phyloP scores from a whole-genome alignment of 129 eudicot genomes.

The Chrysanthemum makinoi region DNA sequence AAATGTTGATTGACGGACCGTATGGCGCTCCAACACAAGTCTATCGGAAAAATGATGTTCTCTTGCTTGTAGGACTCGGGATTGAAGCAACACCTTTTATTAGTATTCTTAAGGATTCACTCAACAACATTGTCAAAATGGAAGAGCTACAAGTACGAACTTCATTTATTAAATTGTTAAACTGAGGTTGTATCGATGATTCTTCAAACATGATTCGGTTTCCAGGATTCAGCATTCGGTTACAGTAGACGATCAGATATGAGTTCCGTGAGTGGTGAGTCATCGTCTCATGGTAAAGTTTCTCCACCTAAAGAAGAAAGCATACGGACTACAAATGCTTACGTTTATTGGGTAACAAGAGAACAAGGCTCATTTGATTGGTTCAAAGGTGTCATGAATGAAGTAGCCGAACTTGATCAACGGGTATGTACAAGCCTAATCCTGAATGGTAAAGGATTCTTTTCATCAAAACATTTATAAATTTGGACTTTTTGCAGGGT shows the following conservation, averaged over 20 bases:
- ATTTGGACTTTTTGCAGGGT: slow-evolving; percentile 46
- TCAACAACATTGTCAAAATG: slow-evolving; percentile 85
- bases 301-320: slow-evolving; percentile 55
- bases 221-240: slow-evolving; percentile 71
- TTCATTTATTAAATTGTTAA: background rate
- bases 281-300: slow-evolving; percentile 39
- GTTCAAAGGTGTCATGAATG: slow-evolving; percentile 99
- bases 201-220: slow-evolving; percentile 7
- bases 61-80: slow-evolving; percentile 92
- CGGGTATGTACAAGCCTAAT: slow-evolving; percentile 45
- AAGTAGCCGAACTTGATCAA: slow-evolving; percentile 92
- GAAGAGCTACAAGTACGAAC: slow-evolving; percentile 81
- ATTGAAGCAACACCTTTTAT: slow-evolving; percentile 98
- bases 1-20: slow-evolving; percentile 88
- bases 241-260: slow-evolving; percentile 62
- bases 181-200: background rate
- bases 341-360: slow-evolving; percentile 98
- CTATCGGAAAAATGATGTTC: slow-evolving; percentile 82
- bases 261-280: slow-evolving; percentile 48
- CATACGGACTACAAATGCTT: slow-evolving; percentile 87
- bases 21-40: slow-evolving; percentile 99
- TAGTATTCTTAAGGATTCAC: slow-evolving; percentile 89
- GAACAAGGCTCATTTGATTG: slow-evolving; percentile 99
- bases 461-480: background rate
- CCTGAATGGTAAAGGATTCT: background rate